Percentiles rank a stretch among this genome's conserved stretches.
Evolutionary conservation across 2,329 filamentous ascomycete species (phyloP).

Genomic region (Neofusicoccum sp.): DNA sequence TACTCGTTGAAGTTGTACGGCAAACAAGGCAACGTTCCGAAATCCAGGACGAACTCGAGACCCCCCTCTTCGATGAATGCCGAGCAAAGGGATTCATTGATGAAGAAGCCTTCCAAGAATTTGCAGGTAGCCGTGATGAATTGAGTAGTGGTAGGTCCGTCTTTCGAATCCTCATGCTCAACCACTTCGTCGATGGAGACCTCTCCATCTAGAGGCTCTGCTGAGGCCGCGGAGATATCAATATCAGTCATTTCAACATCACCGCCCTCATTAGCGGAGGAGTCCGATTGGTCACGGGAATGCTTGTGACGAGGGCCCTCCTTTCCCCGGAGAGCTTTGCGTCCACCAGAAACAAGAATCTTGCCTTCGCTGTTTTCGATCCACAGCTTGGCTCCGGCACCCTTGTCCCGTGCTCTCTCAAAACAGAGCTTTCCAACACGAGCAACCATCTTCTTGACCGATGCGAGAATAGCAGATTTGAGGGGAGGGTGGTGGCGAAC

Average conservation of each 20-base stretch:
- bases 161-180: constrained; percentile 50
- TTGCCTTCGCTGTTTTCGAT: constrained; percentile 59
- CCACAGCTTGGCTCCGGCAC: constrained; percentile 78
- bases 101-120: constrained; percentile 76
- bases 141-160: constrained; percentile 56
- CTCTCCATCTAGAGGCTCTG: neutral
- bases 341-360: constrained; percentile 58
- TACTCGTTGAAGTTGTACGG: constrained; percentile 70
- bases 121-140: constrained; percentile 75
- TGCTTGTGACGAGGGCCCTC: constrained; percentile 34
- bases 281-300: constrained; percentile 20
- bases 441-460: constrained; percentile 85
- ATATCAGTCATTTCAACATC: constrained; percentile 68
- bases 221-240: constrained; percentile 21
- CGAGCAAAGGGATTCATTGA: constrained; percentile 68
- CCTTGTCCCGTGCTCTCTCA: constrained; percentile 64
- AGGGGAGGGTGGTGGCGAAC: constrained; percentile 88
- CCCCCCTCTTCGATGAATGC: constrained; percentile 77
- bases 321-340: constrained; percentile 43
- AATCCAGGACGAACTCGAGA: constrained; percentile 78
- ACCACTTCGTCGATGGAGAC: constrained; percentile 40
- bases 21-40: constrained; percentile 78
- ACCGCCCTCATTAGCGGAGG: constrained; percentile 17
- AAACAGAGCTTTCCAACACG: constrained; percentile 74
- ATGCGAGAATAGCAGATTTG: constrained; percentile 74